Percentiles rank a stretch among this genome's conserved stretches.
These are phyloP conservation scores for Filosporella fistucella DNA, from an alignment of 495 filamentous ascomycete species.

Conservation along the genomic window DNA sequence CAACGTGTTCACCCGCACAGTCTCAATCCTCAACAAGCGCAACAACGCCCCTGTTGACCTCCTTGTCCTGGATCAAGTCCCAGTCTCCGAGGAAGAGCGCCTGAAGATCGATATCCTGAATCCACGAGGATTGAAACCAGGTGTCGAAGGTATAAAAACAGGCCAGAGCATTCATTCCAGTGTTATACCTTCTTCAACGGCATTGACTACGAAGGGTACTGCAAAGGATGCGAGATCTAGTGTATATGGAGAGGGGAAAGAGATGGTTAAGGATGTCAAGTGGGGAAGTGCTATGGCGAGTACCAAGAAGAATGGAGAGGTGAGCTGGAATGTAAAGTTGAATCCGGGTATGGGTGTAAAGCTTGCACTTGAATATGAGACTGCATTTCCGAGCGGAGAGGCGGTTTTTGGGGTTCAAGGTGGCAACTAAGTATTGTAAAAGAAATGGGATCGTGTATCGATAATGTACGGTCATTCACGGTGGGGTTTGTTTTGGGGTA, in stretches of 20 bases:
- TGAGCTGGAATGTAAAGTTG: constrained; percentile 55
- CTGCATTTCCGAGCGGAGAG: constrained; percentile 48
- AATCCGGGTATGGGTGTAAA: constrained; percentile 51
- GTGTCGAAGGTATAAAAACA: constrained; percentile 35
- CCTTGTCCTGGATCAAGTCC: constrained; percentile 61
- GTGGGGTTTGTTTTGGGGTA: too few relatives aligned
- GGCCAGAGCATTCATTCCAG: constrained; percentile 26
- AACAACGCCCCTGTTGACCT: constrained; percentile 41
- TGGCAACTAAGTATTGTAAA: too few relatives aligned
- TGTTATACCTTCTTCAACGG: constrained; percentile 8
- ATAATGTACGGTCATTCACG: too few relatives aligned
- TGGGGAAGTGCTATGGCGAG: constrained; percentile 46
- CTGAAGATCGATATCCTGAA: constrained; percentile 47
- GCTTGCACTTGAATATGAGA: constrained; percentile 60
- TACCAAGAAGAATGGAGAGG: constrained; percentile 55
- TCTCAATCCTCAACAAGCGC: constrained; percentile 57
- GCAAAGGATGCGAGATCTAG: constrained; percentile 11
- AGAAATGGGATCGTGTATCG: too few relatives aligned
- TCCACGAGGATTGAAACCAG: constrained; percentile 44
- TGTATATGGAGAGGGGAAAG: constrained; percentile 11
- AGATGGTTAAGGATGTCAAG: constrained; percentile 20
- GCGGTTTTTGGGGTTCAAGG: constrained; percentile 30
- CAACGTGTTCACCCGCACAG: constrained; percentile 50
- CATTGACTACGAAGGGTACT: background rate
- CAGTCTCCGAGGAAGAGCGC: constrained; percentile 61